Evolutionary conservation across 768 basidiomycete species (phyloP).

Genomic region (Kwoniella heveanensis): DNA sequence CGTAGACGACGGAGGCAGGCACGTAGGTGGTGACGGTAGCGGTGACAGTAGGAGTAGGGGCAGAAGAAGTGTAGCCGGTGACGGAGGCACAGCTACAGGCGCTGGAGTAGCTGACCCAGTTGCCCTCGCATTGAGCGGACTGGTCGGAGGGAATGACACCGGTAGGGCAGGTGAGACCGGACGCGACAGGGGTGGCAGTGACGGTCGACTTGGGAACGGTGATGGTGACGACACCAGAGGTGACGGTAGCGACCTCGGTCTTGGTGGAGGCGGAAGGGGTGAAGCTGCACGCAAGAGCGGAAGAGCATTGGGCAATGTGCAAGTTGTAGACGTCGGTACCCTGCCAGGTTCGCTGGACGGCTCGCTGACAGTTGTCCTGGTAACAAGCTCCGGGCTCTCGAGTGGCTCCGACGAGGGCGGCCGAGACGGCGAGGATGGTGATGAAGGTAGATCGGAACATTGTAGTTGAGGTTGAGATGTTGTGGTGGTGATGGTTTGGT

Average conservation of each 20-base stretch:
- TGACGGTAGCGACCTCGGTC: slow-evolving; percentile 5
- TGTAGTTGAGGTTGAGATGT: background rate
- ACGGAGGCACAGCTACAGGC: slow-evolving; percentile 16
- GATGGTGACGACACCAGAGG: slow-evolving; percentile 17
- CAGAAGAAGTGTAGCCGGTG: slow-evolving; percentile 9
- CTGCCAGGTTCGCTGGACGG: slow-evolving; percentile 17
- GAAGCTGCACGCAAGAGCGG: slow-evolving; percentile 7
- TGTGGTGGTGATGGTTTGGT: too few relatives aligned
- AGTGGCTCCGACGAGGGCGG: slow-evolving; percentile 16
- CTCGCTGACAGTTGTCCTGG: slow-evolving; percentile 21
- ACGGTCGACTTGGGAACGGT: slow-evolving; percentile 3
- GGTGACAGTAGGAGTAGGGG: slow-evolving; percentile 7
- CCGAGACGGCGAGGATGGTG: slow-evolving; percentile 14
- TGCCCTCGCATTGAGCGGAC: slow-evolving; percentile 8
- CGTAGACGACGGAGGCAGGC: slow-evolving; percentile 14
- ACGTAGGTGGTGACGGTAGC: slow-evolving; percentile 22
- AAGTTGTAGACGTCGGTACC: slow-evolving; percentile 14
- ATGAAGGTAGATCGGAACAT: slow-evolving; percentile 17
- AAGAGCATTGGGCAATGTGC: slow-evolving; percentile 18
- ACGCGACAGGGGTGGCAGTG: slow-evolving; percentile 7
- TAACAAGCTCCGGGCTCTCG: slow-evolving; percentile 9
- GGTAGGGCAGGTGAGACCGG: slow-evolving; percentile 10
- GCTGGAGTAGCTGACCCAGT: slow-evolving; percentile 2
- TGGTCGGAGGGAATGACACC: slow-evolving; percentile 4
- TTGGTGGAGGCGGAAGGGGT: slow-evolving; percentile 15